These are phyloP conservation scores for Saururus chinensis DNA, from an alignment of 164 flowering plant species.

Conservation along the genomic window DNA sequence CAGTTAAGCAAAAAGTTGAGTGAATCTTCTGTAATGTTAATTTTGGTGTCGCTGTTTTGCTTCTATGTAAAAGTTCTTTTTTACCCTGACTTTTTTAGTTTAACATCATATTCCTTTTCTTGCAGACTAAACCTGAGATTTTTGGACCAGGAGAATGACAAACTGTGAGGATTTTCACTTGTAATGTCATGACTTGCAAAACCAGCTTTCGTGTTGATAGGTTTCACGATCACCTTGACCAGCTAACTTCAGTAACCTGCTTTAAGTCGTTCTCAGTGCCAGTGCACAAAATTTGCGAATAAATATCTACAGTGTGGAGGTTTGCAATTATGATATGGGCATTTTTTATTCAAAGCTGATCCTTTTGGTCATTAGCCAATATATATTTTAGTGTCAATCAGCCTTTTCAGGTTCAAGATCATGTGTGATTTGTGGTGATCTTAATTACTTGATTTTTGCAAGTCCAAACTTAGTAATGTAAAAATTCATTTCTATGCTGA, in stretches of 20 bases:
- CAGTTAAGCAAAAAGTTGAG: too few species aligned
- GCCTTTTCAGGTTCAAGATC: too few species aligned
- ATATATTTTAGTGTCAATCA: too few species aligned
- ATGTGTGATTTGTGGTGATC: neutral
- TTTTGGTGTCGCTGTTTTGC: neutral
- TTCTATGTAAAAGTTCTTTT: neutral
- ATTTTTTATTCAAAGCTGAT: too few species aligned
- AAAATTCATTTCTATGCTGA: neutral
- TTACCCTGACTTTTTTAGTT: neutral
- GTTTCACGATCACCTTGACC: neutral
- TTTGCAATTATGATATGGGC: neutral
- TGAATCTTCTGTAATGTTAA: neutral
- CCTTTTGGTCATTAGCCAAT: neutral
- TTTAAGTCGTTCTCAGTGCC: too few species aligned
- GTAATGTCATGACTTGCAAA: neutral
- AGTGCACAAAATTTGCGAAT: neutral
- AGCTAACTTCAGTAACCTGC: neutral
- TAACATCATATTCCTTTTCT: neutral
- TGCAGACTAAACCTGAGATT: neutral
- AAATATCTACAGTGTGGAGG: neutral
- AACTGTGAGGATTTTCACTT: neutral
- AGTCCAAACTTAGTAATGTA: neutral
- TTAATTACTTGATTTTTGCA: neutral
- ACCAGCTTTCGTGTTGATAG: neutral
- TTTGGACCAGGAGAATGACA: neutral